phyloP scores from a whole-genome alignment of 768 basidiomycete species.

The Amanita rubescens region DNA sequence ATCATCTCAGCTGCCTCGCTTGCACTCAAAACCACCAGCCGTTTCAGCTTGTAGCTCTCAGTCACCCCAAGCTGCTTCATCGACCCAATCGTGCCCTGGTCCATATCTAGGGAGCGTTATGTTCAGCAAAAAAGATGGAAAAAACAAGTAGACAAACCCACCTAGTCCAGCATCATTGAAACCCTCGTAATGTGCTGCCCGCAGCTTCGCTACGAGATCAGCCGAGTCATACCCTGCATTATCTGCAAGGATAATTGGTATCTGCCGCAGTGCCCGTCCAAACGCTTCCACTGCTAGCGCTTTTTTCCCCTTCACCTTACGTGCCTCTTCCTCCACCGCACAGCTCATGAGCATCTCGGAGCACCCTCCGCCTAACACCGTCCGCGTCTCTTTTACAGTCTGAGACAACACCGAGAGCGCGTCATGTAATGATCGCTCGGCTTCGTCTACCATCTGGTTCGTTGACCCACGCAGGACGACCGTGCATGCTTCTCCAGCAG shows the following conservation, averaged over 20 bases:
- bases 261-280: constrained; percentile 80
- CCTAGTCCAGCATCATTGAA: constrained; percentile 81
- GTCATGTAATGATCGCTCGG: constrained; percentile 95
- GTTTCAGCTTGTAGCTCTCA: constrained; percentile 96
- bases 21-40: constrained; percentile 90
- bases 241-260: constrained; percentile 94
- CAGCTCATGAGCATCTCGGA: constrained; percentile 98
- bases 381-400: constrained; percentile 93
- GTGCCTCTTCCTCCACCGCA: constrained; percentile 83
- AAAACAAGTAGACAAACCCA: constrained; percentile 29
- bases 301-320: constrained; percentile 87
- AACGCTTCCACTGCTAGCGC: constrained; percentile 94
- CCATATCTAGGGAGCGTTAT: constrained; percentile 79
- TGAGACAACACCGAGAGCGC: constrained; percentile 96
- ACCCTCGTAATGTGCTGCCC: constrained; percentile 94
- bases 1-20: constrained; percentile 99
- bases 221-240: constrained; percentile 98
- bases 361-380: constrained; percentile 94
- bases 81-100: constrained; percentile 73
- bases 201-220: constrained; percentile 81
- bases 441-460: constrained; percentile 98
- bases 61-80: constrained; percentile 88
- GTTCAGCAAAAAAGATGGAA: background rate
- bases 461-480: constrained; percentile 97
- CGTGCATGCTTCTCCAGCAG: constrained; percentile 95